phyloP scores from a whole-genome alignment of 176 grass and related monocot genomes.

The Musa itinerans region DNA sequence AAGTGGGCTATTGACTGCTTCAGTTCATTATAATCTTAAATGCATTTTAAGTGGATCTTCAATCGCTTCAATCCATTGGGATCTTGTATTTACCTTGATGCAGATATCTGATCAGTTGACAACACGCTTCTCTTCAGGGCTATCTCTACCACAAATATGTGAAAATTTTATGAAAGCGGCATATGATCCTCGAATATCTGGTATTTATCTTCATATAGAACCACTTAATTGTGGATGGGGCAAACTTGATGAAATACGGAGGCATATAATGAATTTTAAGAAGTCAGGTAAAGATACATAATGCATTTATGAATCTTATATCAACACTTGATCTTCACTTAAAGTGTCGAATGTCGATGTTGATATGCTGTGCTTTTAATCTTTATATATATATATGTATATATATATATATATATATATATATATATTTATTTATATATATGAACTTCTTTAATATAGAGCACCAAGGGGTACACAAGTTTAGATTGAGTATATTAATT shows the following conservation, averaged over 20 bases:
- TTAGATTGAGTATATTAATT: background rate
- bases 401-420: too few relatives aligned
- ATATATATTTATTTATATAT: background rate
- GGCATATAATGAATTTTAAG: conserved; percentile 83
- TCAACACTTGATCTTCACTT: too few relatives aligned
- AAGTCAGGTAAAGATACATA: conserved; percentile 57
- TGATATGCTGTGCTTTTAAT: background rate
- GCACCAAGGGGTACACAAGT: background rate
- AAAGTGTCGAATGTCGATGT: too few relatives aligned
- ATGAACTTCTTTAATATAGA: background rate
- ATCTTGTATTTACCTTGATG: conserved; percentile 12
- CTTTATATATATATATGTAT: background rate
- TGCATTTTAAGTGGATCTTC: background rate
- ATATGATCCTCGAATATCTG: conserved; percentile 85
- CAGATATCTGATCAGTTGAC: conserved; percentile 84
- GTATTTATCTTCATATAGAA: conserved; percentile 84
- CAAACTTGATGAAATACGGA: conserved; percentile 84
- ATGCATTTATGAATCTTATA: background rate
- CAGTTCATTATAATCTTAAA: background rate
- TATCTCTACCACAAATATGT: conserved; percentile 85
- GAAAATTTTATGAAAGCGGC: conserved; percentile 85
- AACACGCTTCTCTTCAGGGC: conserved; percentile 51
- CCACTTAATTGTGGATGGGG: conserved; percentile 81
- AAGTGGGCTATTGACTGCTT: background rate
- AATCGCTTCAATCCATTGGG: background rate